Percentiles rank a stretch among this genome's conserved stretches.
Evolutionary conservation across 495 filamentous ascomycete genomes (phyloP).

Genomic region (Penicillium maclennaniae): DNA sequence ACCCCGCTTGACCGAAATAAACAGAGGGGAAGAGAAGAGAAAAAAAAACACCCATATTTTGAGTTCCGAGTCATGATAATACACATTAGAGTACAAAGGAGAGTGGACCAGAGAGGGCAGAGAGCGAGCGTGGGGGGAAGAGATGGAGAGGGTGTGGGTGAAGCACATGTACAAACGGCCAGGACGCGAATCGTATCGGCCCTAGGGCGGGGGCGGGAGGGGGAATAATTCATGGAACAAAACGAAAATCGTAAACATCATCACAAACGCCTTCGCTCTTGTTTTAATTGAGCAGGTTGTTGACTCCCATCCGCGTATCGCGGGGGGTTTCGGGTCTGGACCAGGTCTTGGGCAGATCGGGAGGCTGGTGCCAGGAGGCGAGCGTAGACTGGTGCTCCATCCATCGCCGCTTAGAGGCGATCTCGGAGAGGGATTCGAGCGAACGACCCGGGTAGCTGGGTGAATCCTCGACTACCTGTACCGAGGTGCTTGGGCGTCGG

Average conservation of each 20-base stretch:
- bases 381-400: slow-evolving; percentile 29
- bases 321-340: slow-evolving; percentile 26
- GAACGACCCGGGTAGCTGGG: slow-evolving; percentile 23
- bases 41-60: slow-evolving; percentile 20
- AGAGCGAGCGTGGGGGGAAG: slow-evolving; percentile 14
- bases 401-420: slow-evolving; percentile 32
- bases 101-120: slow-evolving; percentile 23
- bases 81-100: slow-evolving; percentile 39
- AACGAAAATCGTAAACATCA: slow-evolving; percentile 18
- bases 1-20: slow-evolving; percentile 6
- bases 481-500: slow-evolving; percentile 25
- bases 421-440: slow-evolving; percentile 30
- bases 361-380: slow-evolving; percentile 30
- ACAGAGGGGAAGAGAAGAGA: too few relatives aligned
- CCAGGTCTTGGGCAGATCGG: slow-evolving; percentile 23
- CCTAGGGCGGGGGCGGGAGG: too few relatives aligned
- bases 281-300: slow-evolving; percentile 36
- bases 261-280: background rate
- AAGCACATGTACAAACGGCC: slow-evolving; percentile 33
- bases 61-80: slow-evolving; percentile 28
- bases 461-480: slow-evolving; percentile 30
- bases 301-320: slow-evolving; percentile 46
- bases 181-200: slow-evolving; percentile 5
- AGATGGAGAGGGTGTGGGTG: slow-evolving; percentile 23
- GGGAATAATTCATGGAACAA: slow-evolving; percentile 16